Percentiles rank a stretch among this genome's conserved stretches.
These are phyloP conservation scores for Aspergillus quadrilineatus DNA, from an alignment of 2,329 filamentous ascomycete species.

Conservation along the genomic window DNA sequence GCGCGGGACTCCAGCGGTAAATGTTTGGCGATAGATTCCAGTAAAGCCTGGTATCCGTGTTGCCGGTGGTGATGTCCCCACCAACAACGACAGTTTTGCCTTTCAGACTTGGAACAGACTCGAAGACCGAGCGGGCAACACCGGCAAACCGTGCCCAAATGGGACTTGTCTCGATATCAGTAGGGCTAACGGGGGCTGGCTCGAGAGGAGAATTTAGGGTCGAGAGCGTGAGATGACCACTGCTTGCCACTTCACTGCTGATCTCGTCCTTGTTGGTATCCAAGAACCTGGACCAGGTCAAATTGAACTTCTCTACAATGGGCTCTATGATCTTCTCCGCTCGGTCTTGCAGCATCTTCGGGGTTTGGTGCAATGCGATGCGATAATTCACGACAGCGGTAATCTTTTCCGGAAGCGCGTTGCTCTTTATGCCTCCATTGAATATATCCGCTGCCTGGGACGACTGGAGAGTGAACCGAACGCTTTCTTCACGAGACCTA, in stretches of 20 bases:
- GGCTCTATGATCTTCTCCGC: slow-evolving; percentile 48
- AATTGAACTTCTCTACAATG: slow-evolving; percentile 50
- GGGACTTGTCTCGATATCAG: slow-evolving; percentile 28
- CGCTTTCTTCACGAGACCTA: slow-evolving; percentile 39
- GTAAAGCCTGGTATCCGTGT: slow-evolving; percentile 55
- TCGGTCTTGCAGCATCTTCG: slow-evolving; percentile 48
- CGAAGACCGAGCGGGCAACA: slow-evolving; percentile 42
- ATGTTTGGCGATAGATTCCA: slow-evolving; percentile 55
- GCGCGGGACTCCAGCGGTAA: slow-evolving; percentile 52
- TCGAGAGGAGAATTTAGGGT: slow-evolving; percentile 29
- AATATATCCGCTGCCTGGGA: slow-evolving; percentile 58
- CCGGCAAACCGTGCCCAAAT: slow-evolving; percentile 41
- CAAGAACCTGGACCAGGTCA: slow-evolving; percentile 51
- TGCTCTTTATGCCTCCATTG: slow-evolving; percentile 57
- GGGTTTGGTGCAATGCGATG: slow-evolving; percentile 55
- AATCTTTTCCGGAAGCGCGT: slow-evolving; percentile 58
- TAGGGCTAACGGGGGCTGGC: slow-evolving; percentile 38
- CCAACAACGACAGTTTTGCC: slow-evolving; percentile 43
- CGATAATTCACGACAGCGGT: slow-evolving; percentile 57
- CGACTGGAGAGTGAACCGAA: slow-evolving; percentile 57
- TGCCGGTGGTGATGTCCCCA: slow-evolving; percentile 53
- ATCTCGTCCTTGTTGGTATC: slow-evolving; percentile 17
- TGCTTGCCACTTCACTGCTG: slow-evolving; percentile 3
- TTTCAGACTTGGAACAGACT: slow-evolving; percentile 30
- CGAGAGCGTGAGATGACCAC: slow-evolving; percentile 33